A percentile compares a stretch with the other conserved stretches of the same genome.
Conservation (phyloP, 805 yeast genomes). For the Scheffersomyces coipomensis region DNA sequence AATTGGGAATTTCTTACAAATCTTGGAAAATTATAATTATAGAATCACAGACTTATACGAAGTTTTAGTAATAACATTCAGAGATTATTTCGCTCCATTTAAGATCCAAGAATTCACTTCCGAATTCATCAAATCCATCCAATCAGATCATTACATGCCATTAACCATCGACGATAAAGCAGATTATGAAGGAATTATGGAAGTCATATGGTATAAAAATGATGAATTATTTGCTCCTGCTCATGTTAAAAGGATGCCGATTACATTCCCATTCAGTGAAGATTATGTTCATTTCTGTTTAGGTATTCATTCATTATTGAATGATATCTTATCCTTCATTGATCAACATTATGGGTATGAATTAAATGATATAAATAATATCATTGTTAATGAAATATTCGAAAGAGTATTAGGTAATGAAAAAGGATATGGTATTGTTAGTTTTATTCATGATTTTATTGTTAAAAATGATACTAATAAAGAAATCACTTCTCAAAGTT, state of each 20-base stretch:
- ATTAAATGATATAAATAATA: conserved; percentile 54
- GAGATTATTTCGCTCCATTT: conserved; percentile 55
- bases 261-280: conserved; percentile 77
- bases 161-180: conserved; percentile 60
- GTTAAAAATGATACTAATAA: conserved; percentile 72
- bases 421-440: conserved; percentile 55
- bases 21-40: conserved; percentile 71
- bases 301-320: conserved; percentile 63
- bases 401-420: conserved; percentile 63
- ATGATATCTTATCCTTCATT: conserved; percentile 62
- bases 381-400: conserved; percentile 57
- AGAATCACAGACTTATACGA: conserved; percentile 60
- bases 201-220: conserved; percentile 67
- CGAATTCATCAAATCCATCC: conserved; percentile 62
- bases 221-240: conserved; percentile 46
- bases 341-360: conserved; percentile 64
- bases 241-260: conserved; percentile 52
- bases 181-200: conserved; percentile 62
- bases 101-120: conserved; percentile 53
- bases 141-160: conserved; percentile 88
- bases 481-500: conserved; percentile 86
- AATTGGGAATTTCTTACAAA: conserved; percentile 70
- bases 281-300: conserved; percentile 86
- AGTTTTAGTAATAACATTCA: conserved; percentile 56
- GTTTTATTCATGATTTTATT: conserved; percentile 52